Base-by-base conservation (phyloP, 805 yeast species). In the Ascoidea rubescens region DNA sequence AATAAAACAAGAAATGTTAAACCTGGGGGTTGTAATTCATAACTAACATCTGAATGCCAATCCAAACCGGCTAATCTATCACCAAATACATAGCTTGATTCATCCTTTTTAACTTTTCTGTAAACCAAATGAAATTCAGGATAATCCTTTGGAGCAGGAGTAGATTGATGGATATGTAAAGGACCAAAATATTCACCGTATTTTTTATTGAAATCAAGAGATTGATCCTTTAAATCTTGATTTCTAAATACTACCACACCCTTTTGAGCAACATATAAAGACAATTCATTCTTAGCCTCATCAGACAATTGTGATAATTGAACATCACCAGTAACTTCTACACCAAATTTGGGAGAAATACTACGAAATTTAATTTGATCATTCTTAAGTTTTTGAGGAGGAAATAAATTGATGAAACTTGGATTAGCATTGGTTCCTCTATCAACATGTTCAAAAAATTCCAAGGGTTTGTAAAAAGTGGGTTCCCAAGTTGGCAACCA, bases 11-110 rank as follows among this genome's bases (percentile, higher is more conserved):
- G 80, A 55, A 82, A 75, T 0, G 95, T 84, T 53, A 76, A 70
- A 14, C 84, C 84, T 12, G 90, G 85, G 5, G 89, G 84, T 63
- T 81, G 87, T 53, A 72, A 71, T 64, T 84, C 90, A 63, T 81
- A 84, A 37, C 87, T 75, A 46, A 82, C 84, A 63, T 84, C 93
- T 3, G 86, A 76, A 65, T 84, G 91, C 85, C 86, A 84, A 5
- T 62, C 63, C 31, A 62, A 55, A 4, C 63, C 55, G 5, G 62
- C 51, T 5, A 57, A 50, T 7, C 55, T 54, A 43, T 64, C 59
- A 8, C 60, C 65, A 33, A 59, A 63, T 51, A 56, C 51, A 55
- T 64, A 64, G 53, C 64, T 69, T 5, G 59, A 55, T 21, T 21
- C 28, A 49, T 68, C 61, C 54, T 67, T 69, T 49, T 70, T 14